phyloP scores from a whole-genome alignment of 139 green algal species.

The Astrephomene gubernaculifera region DNA sequence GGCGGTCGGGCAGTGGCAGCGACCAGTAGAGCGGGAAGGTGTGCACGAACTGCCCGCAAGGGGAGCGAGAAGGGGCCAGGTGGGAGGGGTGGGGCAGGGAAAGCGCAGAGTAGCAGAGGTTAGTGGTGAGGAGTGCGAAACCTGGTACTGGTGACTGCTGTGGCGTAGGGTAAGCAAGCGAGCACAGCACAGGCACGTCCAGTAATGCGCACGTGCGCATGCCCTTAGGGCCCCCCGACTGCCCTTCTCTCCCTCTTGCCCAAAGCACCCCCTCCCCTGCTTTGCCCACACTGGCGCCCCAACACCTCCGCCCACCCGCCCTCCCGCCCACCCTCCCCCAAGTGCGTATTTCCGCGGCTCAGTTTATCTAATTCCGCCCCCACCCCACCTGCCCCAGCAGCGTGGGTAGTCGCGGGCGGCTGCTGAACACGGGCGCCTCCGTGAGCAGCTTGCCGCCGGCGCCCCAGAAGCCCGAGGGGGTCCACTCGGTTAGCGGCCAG shows the following conservation, averaged over 20 bases:
- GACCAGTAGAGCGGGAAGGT: constrained; percentile 80
- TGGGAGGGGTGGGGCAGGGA: background rate
- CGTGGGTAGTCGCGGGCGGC: constrained; percentile 79
- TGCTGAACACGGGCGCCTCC: constrained; percentile 86
- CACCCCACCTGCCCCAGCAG: constrained; percentile 74
- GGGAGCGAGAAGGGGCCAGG: background rate
- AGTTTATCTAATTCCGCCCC: background rate
- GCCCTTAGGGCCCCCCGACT: background rate
- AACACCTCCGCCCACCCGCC: background rate
- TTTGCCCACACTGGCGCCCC: no score
- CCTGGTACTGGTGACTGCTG: no score
- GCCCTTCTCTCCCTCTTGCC: background rate
- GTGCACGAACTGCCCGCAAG: constrained; percentile 75
- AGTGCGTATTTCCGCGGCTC: no score
- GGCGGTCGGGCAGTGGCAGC: constrained; percentile 68
- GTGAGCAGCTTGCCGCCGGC: constrained; percentile 70
- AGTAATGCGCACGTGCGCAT: no score
- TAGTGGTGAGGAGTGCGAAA: no score
- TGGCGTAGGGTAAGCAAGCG: no score
- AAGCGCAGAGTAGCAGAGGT: no score
- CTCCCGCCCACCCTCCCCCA: background rate
- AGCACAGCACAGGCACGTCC: no score
- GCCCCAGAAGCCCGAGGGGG: constrained; percentile 80
- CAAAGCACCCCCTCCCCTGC: no score
- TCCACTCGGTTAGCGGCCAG: constrained; percentile 86